Evolutionary conservation across 345 rosid species (phyloP).

Genomic region (Eucalyptus lansdowneana): DNA sequence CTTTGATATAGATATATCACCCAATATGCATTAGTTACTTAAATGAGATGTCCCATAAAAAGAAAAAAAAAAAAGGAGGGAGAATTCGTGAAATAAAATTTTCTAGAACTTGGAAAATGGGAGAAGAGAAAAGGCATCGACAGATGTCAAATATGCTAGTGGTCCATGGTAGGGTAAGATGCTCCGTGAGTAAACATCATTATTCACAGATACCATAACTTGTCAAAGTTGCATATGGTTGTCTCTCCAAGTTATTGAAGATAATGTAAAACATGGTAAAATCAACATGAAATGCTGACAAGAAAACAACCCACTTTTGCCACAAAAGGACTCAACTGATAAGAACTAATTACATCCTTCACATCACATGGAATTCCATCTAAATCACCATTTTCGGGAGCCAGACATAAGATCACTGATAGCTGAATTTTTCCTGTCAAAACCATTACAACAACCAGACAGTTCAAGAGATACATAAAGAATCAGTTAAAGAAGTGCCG

Average conservation of each 20-base stretch:
- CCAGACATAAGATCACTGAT: slow-evolving; percentile 50
- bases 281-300: not conserved
- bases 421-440: slow-evolving; percentile 48
- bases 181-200: not conserved
- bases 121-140: not conserved
- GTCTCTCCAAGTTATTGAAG: not conserved
- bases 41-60: no score
- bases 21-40: no score
- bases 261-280: not conserved
- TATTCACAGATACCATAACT: not conserved
- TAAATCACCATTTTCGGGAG: slow-evolving; percentile 17
- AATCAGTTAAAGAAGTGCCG: not conserved
- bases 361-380: slow-evolving; percentile 24
- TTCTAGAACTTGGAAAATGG: not conserved
- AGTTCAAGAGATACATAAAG: not conserved
- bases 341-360: slow-evolving; percentile 37
- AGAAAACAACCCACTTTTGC: not conserved
- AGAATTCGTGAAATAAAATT: not conserved
- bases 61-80: not conserved
- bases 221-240: not conserved
- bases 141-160: not conserved
- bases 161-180: not conserved
- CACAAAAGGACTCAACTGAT: slow-evolving; percentile 67
- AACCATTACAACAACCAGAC: not conserved
- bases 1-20: no score